Evolutionary conservation across 2,329 filamentous ascomycete genomes (phyloP), one percentile per base, ranked within the genome.

Genomic region (Claviceps pazoutovae): DNA sequence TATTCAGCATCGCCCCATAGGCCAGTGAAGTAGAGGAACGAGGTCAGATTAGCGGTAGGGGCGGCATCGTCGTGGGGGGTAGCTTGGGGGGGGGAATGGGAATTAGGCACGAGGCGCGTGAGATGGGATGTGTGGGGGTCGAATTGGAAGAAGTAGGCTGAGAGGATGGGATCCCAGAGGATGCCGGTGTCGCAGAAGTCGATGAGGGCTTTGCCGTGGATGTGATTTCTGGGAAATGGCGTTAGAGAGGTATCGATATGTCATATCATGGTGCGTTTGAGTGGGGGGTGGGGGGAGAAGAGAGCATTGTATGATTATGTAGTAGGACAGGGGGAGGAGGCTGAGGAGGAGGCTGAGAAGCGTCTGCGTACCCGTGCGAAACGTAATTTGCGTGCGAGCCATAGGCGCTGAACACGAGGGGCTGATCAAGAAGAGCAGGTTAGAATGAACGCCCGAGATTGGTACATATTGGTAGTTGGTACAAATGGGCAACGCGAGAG

Each of bases 341-440:
- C n/a, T n/a, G 14, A 39, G n/a, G 38, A 17, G 16, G n/a, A n/a
- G 16, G 38, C 4, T 39, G 4, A 39, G 38, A 16, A 2, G 16
- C 14, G 2, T 38, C 5, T 11, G 51, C 58, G 47, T 47, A 63
- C 63, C 62, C 63, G 3, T 56, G 8, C 7, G 60, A 54, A 16
- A 54, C 51, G 41, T 62, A 65, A 9, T 63, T 64, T 26, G 63
- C 63, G 37, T 66, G 62, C 1, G 63, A 63, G 23, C 63, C 62
- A 21, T 56, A 56, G 30, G 62, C 63, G 38, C 63, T 65, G 36
- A 59, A 66, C 1, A 63, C 60, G 14, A 61, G 8, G 4, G 63
- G 62, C 63, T 66, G 21, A 4, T 11, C 47, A 38, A 3, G n/a
- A n/a, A 7, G n/a, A n/a, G 13, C 13, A 5, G 6, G 38, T 39